These are phyloP conservation scores for Xerocomus brunneocitrinus DNA, from an alignment of 768 basidiomycete genomes.

Conservation along the genomic window DNA sequence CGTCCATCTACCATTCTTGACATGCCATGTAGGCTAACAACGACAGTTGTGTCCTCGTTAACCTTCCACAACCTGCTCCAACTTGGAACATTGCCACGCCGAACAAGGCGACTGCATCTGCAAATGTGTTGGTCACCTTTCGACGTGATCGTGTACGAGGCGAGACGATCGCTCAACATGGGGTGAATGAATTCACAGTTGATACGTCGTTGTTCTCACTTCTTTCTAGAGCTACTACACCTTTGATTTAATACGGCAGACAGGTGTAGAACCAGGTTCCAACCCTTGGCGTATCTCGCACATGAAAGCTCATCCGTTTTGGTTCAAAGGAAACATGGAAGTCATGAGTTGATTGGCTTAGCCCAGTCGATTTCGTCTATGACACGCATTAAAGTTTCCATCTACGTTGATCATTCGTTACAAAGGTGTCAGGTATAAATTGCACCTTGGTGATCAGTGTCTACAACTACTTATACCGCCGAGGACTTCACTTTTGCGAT, in stretches of 20 bases:
- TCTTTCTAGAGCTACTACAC: slow-evolving; percentile 20
- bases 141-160: slow-evolving; percentile 24
- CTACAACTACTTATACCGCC: no score
- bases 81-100: slow-evolving; percentile 20
- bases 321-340: slow-evolving; percentile 26
- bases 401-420: not conserved
- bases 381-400: not conserved
- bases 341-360: slow-evolving; percentile 16
- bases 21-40: not conserved
- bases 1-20: not conserved
- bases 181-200: slow-evolving; percentile 11
- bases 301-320: slow-evolving; percentile 26
- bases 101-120: slow-evolving; percentile 20
- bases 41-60: slow-evolving; percentile 20
- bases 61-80: slow-evolving; percentile 24
- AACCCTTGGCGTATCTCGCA: slow-evolving; percentile 26
- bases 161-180: slow-evolving; percentile 19
- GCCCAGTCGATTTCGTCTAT: not conserved
- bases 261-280: slow-evolving; percentile 5
- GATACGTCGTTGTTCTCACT: not conserved
- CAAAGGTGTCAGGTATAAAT: not conserved
- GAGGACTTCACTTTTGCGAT: no score
- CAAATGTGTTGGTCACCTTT: slow-evolving; percentile 21
- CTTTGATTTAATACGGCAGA: slow-evolving; percentile 21
- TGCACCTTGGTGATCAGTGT: no score